These are phyloP conservation scores for Trypanosoma platydactyli DNA, from an alignment of 208 protist species.

Conservation along the genomic window DNA sequence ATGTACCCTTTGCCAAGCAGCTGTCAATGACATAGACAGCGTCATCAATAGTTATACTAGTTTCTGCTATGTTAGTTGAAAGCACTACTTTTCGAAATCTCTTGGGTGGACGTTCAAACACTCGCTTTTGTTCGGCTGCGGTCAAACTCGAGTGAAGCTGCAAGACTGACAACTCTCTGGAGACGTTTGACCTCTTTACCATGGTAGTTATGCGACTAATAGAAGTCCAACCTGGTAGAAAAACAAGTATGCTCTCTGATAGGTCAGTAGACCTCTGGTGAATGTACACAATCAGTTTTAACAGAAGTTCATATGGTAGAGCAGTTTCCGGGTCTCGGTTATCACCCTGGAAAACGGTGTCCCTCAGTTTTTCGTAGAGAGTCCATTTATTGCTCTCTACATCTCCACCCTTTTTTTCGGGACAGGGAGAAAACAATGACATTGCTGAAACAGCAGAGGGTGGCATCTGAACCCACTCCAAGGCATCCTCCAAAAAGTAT, in stretches of 20 bases:
- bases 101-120: conserved; percentile 85
- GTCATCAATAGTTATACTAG: conserved; percentile 96
- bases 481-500: conserved; percentile 87
- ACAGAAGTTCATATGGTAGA: conserved; percentile 72
- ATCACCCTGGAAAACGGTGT: conserved; percentile 48
- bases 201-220: conserved; percentile 69
- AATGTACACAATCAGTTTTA: conserved; percentile 63
- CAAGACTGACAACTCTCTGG: conserved; percentile 70
- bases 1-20: conserved; percentile 92
- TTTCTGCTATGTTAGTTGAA: conserved; percentile 97
- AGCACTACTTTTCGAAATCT: conserved; percentile 92
- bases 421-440: conserved; percentile 15
- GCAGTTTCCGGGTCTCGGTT: conserved; percentile 58
- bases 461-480: conserved; percentile 41
- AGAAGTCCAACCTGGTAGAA: conserved; percentile 88
- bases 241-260: conserved; percentile 83
- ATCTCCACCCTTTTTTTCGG: conserved; percentile 14
- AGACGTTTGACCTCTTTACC: conserved; percentile 43
- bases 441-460: conserved; percentile 40
- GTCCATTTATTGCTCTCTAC: conserved; percentile 10
- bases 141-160: conserved; percentile 92
- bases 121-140: conserved; percentile 83
- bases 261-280: conserved; percentile 41
- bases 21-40: conserved; percentile 96
- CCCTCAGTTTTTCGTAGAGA: conserved; percentile 65